Evolutionary conservation across 176 grass and related monocot genomes (phyloP).

Genomic region (Otatea glauca): DNA sequence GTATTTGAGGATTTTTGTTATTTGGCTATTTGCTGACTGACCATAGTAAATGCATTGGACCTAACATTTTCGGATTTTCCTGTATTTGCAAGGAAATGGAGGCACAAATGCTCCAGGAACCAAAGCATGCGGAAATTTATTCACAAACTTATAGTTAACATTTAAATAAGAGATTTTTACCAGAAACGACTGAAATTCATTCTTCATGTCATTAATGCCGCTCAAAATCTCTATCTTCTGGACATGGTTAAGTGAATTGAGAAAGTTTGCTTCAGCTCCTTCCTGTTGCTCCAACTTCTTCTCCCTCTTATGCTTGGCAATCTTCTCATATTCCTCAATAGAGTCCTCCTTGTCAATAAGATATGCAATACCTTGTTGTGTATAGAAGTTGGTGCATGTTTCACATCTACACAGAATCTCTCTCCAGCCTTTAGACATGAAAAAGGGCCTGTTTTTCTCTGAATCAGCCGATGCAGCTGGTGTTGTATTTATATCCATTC

Average conservation of each 20-base stretch:
- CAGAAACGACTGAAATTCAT: constrained; percentile 87
- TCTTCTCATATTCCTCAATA: constrained; percentile 92
- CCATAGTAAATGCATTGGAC: background rate
- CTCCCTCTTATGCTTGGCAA: constrained; percentile 80
- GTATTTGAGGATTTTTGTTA: background rate
- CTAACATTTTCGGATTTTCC: background rate
- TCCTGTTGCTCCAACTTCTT: constrained; percentile 91
- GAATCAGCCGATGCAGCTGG: constrained; percentile 33
- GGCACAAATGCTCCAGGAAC: background rate
- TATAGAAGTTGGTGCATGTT: constrained; percentile 66
- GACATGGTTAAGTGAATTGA: constrained; percentile 84
- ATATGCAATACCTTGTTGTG: constrained; percentile 58
- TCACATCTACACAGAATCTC: constrained; percentile 75
- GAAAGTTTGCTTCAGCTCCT: constrained; percentile 84
- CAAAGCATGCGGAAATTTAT: constrained; percentile 14
- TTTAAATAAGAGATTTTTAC: constrained; percentile 56
- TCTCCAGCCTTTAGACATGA: constrained; percentile 90
- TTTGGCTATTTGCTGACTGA: background rate
- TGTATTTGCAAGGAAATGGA: background rate
- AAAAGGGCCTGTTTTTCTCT: constrained; percentile 70
- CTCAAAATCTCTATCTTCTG: constrained; percentile 95
- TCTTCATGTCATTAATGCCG: constrained; percentile 91
- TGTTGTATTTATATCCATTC: constrained; percentile 62
- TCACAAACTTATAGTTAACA: background rate
- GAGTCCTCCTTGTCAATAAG: constrained; percentile 80